A percentile compares a stretch with the other conserved stretches of the same genome.
Evolutionary conservation across 2,329 filamentous ascomycete genomes (phyloP).

Genomic region (Ophiocordyceps camponoti-floridani): DNA sequence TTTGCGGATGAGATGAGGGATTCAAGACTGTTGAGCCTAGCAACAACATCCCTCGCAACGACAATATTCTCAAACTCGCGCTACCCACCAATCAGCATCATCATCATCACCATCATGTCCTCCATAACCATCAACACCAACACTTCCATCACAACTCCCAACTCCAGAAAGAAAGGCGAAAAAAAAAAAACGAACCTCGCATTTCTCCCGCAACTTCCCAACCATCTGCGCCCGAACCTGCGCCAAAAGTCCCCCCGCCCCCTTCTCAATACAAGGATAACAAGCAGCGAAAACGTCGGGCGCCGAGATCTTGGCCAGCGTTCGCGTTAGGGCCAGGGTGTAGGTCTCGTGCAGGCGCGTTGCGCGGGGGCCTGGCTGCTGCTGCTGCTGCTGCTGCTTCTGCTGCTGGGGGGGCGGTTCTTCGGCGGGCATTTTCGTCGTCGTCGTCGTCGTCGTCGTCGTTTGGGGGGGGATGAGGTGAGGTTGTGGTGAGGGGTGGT

Average conservation of each 20-base stretch:
- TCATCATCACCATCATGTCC: too few species aligned
- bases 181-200: constrained; percentile 14
- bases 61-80: constrained; percentile 42
- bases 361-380: constrained; percentile 41
- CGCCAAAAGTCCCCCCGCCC: constrained; percentile 30
- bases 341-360: constrained; percentile 35
- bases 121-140: too few species aligned
- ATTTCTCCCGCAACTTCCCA: constrained; percentile 32
- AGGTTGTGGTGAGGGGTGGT: too few species aligned
- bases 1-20: constrained; percentile 32
- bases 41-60: constrained; percentile 30
- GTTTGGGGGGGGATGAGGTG: too few species aligned
- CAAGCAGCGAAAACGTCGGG: constrained; percentile 41
- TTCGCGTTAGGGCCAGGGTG: constrained; percentile 29
- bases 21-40: constrained; percentile 41
- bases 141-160: too few species aligned
- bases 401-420: neutral
- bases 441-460: constrained; percentile 15
- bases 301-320: constrained; percentile 33
- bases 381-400: constrained; percentile 22
- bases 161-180: constrained; percentile 15
- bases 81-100: too few species aligned
- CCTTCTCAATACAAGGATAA: constrained; percentile 39
- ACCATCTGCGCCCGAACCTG: constrained; percentile 42
- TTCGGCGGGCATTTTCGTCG: neutral